These are phyloP conservation scores for Candida insectorum DNA, from an alignment of 805 yeast genomes.

Conservation along the genomic window DNA sequence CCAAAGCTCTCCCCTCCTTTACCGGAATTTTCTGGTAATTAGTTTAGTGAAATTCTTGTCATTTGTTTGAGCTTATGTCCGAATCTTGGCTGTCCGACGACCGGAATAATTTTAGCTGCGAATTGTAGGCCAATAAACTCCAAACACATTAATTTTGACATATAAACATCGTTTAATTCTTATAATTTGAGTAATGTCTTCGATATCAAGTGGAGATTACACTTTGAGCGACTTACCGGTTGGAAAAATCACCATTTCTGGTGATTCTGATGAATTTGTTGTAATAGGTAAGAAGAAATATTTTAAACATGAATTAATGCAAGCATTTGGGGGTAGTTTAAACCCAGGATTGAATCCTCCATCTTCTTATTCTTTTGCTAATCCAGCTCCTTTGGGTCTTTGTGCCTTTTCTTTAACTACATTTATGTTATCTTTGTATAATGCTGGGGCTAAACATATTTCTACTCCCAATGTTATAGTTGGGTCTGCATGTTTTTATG, in stretches of 20 bases:
- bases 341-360: slow-evolving; percentile 29
- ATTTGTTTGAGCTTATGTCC: too few relatives aligned
- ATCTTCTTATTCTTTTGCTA: slow-evolving; percentile 57
- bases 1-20: too few relatives aligned
- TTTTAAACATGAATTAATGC: slow-evolving; percentile 31
- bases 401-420: slow-evolving; percentile 62
- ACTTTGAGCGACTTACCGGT: slow-evolving; percentile 10
- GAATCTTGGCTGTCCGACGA: too few relatives aligned
- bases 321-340: slow-evolving; percentile 36
- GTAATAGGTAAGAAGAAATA: slow-evolving; percentile 27
- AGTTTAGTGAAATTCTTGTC: too few relatives aligned
- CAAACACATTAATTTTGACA: too few relatives aligned
- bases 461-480: slow-evolving; percentile 51
- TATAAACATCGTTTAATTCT: too few relatives aligned
- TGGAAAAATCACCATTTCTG: slow-evolving; percentile 15
- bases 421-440: slow-evolving; percentile 54
- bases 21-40: too few relatives aligned
- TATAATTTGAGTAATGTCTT: too few relatives aligned
- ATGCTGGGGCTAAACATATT: slow-evolving; percentile 54
- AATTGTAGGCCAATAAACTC: too few relatives aligned
- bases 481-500: slow-evolving; percentile 59
- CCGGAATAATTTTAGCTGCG: too few relatives aligned
- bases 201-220: slow-evolving; percentile 4
- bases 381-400: slow-evolving; percentile 65
- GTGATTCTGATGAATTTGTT: slow-evolving; percentile 31